Percentiles rank a stretch among this genome's conserved stretches.
Evolutionary conservation across 139 green algal genomes (phyloP).

Genomic region (Picochlorum sp.): DNA sequence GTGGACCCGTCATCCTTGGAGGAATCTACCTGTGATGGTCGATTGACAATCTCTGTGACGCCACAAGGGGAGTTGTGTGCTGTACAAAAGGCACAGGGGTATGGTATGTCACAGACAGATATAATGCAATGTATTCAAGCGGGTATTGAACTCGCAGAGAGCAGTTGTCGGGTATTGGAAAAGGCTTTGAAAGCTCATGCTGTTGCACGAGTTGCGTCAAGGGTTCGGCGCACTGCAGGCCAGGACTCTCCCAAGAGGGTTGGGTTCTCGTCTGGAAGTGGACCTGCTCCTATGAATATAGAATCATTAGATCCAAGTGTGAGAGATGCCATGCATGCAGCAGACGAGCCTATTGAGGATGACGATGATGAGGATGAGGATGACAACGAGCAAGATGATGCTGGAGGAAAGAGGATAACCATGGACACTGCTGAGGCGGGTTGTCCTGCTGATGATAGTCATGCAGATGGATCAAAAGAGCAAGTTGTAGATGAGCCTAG

Average conservation of each 20-base stretch:
- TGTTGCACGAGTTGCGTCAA: constrained; percentile 33
- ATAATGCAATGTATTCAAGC: constrained; percentile 35
- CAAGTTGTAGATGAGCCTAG: no score
- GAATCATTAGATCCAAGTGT: not conserved
- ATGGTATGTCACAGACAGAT: constrained; percentile 40
- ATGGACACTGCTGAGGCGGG: no score
- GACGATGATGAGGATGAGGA: constrained; percentile 9
- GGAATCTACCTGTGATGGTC: constrained; percentile 41
- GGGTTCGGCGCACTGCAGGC: constrained; percentile 23
- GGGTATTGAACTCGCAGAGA: constrained; percentile 24
- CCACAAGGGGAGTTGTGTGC: constrained; percentile 62
- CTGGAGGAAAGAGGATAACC: not conserved
- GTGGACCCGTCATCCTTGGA: constrained; percentile 72
- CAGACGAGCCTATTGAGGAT: not conserved
- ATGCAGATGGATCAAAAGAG: no score
- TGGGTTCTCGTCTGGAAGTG: no score
- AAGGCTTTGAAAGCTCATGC: constrained; percentile 46
- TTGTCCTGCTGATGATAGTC: no score
- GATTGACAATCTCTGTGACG: constrained; percentile 43
- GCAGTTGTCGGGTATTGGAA: constrained; percentile 37
- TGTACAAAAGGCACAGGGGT: constrained; percentile 62
- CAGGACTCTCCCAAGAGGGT: not conserved
- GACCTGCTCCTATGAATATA: no score
- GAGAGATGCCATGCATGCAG: not conserved
- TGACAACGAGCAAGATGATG: not conserved